Conservation (phyloP, 2,329 filamentous ascomycete genomes). For the Alternaria gansuensis region DNA sequence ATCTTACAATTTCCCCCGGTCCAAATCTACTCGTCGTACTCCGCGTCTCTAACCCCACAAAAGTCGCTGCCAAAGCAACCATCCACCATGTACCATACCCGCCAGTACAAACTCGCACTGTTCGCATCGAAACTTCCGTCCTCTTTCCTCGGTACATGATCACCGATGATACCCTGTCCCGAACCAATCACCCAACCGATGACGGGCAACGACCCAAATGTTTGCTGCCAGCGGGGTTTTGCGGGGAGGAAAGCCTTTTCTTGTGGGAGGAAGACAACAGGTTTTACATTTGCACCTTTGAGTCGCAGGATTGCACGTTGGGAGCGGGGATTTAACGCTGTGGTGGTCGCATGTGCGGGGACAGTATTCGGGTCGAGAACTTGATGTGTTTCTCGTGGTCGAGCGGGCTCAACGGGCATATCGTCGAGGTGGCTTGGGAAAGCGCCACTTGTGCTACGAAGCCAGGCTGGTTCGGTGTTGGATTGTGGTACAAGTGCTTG, state of each 20-base stretch:
- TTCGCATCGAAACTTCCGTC: slow-evolving; percentile 81
- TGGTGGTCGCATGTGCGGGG: slow-evolving; percentile 29
- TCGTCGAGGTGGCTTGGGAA: slow-evolving; percentile 38
- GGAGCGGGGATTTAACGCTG: slow-evolving; percentile 34
- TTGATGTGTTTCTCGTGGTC: slow-evolving; percentile 42
- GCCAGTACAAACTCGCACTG: slow-evolving; percentile 68
- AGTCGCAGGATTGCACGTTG: slow-evolving; percentile 40
- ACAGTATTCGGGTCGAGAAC: slow-evolving; percentile 36
- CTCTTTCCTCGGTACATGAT: slow-evolving; percentile 76
- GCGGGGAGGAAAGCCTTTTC: slow-evolving; percentile 60
- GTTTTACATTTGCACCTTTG: slow-evolving; percentile 49
- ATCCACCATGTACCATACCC: slow-evolving; percentile 67
- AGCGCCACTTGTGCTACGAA: slow-evolving; percentile 33
- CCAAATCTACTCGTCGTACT: slow-evolving; percentile 48
- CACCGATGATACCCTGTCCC: slow-evolving; percentile 72
- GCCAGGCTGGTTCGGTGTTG: slow-evolving; percentile 31
- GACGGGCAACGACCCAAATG: slow-evolving; percentile 61
- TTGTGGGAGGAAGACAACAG: slow-evolving; percentile 54
- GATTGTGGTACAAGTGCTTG: slow-evolving; percentile 29
- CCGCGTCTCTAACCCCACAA: slow-evolving; percentile 66
- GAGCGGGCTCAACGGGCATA: slow-evolving; percentile 16
- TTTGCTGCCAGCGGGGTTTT: slow-evolving; percentile 53
- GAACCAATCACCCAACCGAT: slow-evolving; percentile 56
- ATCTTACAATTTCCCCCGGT: neutral
- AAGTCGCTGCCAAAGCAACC: slow-evolving; percentile 66